Base-by-base conservation (phyloP, 2,329 filamentous ascomycete genomes). In the Scytalidium sp. region DNA sequence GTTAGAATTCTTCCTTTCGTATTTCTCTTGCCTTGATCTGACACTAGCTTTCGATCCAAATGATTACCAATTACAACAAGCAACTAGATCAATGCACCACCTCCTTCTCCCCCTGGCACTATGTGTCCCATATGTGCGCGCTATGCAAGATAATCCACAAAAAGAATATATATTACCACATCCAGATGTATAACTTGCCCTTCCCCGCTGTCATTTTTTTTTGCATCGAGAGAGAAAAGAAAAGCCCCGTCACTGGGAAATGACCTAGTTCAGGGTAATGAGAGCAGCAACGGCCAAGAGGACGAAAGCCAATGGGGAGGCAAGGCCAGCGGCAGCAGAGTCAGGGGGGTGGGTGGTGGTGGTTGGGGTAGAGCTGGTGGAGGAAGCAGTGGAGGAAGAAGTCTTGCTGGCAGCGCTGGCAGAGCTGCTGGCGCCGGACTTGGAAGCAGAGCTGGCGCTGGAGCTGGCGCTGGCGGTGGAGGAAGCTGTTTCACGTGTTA, bases 241-340 rank as follows among this genome's bases (percentile, higher is more conserved):
- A n/a, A n/a, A n/a, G n/a, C n/a, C n/a, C n/a, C n/a, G n/a, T n/a
- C n/a, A n/a, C 10, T 11, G 36, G n/a, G 41, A 9, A 42, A 4
- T 23, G 41, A 15, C 50, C 54, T 63, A 64, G 56, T 64, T 61
- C 46, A 64, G 52, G 25, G 49, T 58, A 23, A 62, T 41, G 29
- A 65, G 44, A n/a, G 62, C 61, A 17, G 59, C 60, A 47, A 65
- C 45, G 19, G 58, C 58, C 25, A 64, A 46, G 58, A 62, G 54
- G 45, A 64, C 54, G 21, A 65, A 50, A n/a, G 61, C 62, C 7
- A 65, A 53, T 43, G 61, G 61, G 22, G 56, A 59, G 25, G 61
- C 54, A 25, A 64, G 21, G 25, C 55, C 54, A 22, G 51, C 29
- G 2, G 59, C 62, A 7, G 52, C 49, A 51, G 50, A 57, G 21